Evolutionary conservation across 148 eudicot genomes (phyloP).

Genomic region (Rheum nobile): DNA sequence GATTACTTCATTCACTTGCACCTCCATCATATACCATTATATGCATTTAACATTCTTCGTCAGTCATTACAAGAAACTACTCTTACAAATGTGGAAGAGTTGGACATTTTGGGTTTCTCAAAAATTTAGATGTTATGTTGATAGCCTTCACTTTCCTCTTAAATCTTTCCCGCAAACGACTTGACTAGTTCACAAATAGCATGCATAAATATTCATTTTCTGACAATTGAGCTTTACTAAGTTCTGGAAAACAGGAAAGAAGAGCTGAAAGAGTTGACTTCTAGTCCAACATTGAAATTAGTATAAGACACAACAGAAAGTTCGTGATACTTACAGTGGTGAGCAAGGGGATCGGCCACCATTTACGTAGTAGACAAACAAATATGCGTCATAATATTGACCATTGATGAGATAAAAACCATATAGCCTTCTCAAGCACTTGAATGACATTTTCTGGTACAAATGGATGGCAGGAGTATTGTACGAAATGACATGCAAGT

Average conservation of each 20-base stretch:
- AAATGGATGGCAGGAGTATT: constrained; percentile 76
- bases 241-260: background rate
- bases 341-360: constrained; percentile 96
- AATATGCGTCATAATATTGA: constrained; percentile 75
- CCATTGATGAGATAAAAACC: constrained; percentile 72
- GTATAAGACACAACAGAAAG: background rate
- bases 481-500: constrained; percentile 88
- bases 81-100: background rate
- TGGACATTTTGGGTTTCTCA: background rate
- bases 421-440: constrained; percentile 59
- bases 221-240: background rate
- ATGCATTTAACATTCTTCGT: background rate
- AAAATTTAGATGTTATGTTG: background rate
- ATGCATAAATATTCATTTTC: background rate
- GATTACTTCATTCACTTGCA: background rate
- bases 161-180: background rate
- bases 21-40: background rate
- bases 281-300: background rate
- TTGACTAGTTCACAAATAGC: background rate
- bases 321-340: constrained; percentile 56
- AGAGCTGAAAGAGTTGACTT: background rate
- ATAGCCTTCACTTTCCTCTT: background rate
- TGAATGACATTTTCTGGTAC: constrained; percentile 85
- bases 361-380: constrained; percentile 83
- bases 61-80: background rate